These are phyloP conservation scores for Claviceps fusiformis DNA, from an alignment of 2,329 filamentous ascomycete species.

Conservation along the genomic window DNA sequence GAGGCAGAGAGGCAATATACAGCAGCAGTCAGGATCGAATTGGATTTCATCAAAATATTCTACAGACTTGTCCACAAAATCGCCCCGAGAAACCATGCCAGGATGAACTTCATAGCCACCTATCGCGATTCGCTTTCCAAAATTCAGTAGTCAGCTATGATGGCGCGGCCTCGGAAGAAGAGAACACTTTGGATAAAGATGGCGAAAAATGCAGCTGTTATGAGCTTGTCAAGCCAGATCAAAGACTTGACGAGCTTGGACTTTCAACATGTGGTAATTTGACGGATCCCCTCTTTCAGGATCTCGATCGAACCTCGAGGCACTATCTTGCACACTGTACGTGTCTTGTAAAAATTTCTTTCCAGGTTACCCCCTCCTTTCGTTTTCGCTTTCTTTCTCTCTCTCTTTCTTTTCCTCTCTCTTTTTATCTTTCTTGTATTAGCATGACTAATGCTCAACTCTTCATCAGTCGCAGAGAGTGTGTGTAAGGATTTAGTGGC, in stretches of 20 bases:
- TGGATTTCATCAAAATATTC: neutral
- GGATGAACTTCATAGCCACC: neutral
- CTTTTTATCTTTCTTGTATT: neutral
- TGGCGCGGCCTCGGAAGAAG: neutral
- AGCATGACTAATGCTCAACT: constrained; percentile 11
- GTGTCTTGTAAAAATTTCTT: constrained; percentile 9
- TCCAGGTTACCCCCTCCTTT: neutral
- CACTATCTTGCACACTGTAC: constrained; percentile 38
- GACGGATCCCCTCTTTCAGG: constrained; percentile 41
- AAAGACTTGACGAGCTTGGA: neutral
- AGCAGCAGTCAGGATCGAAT: neutral
- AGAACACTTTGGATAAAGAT: neutral
- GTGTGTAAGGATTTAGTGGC: constrained; percentile 42
- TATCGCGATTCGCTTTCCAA: neutral
- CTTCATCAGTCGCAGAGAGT: constrained; percentile 25
- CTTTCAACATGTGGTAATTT: constrained; percentile 16
- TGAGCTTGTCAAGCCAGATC: neutral
- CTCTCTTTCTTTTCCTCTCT: too few relatives aligned
- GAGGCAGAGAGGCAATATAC: neutral
- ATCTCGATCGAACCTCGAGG: constrained; percentile 31
- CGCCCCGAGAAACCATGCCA: neutral
- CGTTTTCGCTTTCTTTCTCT: neutral
- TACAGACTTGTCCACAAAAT: neutral
- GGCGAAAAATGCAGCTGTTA: neutral
- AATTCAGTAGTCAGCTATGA: neutral